phyloP scores from a whole-genome alignment of 2,329 filamentous ascomycete genomes.

The Fusarium veterinarium region DNA sequence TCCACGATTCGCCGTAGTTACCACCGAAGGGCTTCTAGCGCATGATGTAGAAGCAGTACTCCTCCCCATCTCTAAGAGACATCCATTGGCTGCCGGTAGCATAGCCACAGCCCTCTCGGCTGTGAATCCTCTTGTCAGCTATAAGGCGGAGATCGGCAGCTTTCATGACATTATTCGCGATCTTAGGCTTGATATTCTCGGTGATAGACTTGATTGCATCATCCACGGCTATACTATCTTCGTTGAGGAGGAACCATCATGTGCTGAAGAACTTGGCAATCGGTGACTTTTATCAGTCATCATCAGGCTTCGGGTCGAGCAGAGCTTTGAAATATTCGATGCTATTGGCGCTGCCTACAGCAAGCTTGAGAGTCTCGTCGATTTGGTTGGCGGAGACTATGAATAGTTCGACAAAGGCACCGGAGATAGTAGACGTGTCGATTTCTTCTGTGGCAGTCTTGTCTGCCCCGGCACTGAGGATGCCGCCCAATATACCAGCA shows the following conservation, averaged over 20 bases:
- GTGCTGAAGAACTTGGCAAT: conserved; percentile 28
- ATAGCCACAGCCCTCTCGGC: conserved; percentile 16
- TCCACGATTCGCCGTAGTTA: not conserved
- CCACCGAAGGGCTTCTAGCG: not conserved
- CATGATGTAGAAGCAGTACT: conserved; percentile 35
- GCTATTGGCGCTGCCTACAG: not conserved
- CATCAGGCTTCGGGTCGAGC: conserved; percentile 8
- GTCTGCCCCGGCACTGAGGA: not conserved
- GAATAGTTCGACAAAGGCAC: not conserved
- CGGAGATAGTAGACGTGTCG: not conserved
- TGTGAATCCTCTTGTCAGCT: conserved; percentile 15
- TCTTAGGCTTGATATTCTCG: conserved; percentile 28
- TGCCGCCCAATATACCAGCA: not conserved
- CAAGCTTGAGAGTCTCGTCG: not conserved
- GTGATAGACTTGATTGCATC: conserved; percentile 5
- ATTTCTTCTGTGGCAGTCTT: not conserved
- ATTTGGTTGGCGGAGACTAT: not conserved
- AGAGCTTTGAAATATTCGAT: not conserved
- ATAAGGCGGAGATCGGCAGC: conserved; percentile 17
- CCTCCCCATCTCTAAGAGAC: conserved; percentile 5
- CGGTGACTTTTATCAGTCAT: conserved; percentile 8
- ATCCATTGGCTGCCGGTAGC: conserved; percentile 30
- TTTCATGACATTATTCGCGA: conserved; percentile 35
- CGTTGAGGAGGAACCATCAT: conserved; percentile 24
- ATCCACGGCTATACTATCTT: not conserved